phyloP scores from a whole-genome alignment of 169 alveolate genomes.

The Eimeria acervulina region DNA sequence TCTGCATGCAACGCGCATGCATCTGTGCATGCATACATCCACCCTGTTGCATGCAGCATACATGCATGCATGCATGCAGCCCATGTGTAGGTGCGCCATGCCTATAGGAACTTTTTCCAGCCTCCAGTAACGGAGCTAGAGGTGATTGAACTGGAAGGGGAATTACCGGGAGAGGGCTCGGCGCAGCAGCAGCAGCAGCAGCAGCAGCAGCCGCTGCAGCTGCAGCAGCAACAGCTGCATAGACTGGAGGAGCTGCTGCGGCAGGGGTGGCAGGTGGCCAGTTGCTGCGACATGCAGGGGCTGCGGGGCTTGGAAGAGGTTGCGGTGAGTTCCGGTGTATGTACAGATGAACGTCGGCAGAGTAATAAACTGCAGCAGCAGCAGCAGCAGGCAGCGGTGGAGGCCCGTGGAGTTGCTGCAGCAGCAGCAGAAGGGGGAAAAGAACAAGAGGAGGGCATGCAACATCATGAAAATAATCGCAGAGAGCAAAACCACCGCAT shows the following conservation, averaged over 20 bases:
- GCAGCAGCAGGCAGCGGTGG: neutral
- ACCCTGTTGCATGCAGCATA: neutral
- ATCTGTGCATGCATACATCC: neutral
- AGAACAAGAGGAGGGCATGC: neutral
- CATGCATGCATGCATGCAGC: neutral
- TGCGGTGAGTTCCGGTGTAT: neutral
- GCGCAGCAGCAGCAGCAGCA: too few species aligned
- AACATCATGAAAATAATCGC: neutral
- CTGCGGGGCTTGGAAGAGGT: constrained; percentile 23
- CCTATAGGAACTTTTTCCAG: constrained; percentile 31
- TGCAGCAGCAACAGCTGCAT: neutral
- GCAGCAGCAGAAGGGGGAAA: neutral
- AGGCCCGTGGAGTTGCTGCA: neutral
- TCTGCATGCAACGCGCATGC: neutral
- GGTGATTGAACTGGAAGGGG: constrained; percentile 28
- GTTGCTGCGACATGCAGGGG: constrained; percentile 53
- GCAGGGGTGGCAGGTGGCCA: constrained; percentile 35
- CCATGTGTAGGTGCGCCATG: neutral
- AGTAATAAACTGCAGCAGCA: neutral
- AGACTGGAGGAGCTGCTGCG: neutral
- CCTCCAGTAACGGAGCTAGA: constrained; percentile 47
- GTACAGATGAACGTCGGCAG: neutral
- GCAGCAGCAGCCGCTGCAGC: neutral
- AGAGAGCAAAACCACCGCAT: neutral
- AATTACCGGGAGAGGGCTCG: neutral